Conservation (phyloP, 257 asterid genomes). For the Solanum pinnatisectum region DNA sequence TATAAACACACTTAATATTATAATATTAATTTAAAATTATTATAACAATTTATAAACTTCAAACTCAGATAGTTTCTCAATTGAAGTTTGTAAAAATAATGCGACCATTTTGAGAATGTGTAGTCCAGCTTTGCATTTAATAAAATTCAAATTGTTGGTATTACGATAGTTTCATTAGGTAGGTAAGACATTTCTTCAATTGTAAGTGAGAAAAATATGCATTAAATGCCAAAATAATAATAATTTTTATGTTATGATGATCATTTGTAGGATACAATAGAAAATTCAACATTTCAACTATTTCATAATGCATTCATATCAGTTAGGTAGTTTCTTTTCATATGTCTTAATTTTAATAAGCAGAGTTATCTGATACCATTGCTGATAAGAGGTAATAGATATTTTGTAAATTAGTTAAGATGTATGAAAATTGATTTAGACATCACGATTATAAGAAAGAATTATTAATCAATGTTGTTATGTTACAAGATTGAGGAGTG, state of each 20-base stretch:
- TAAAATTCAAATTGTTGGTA: background rate
- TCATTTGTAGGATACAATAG: background rate
- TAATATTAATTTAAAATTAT: background rate
- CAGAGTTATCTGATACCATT: fast-evolving
- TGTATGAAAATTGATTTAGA: background rate
- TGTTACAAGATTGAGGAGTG: background rate
- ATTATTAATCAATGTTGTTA: background rate
- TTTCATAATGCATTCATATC: background rate
- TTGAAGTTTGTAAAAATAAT: no score
- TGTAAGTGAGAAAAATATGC: background rate
- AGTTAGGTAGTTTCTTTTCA: background rate
- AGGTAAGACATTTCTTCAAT: background rate
- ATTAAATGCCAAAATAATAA: background rate
- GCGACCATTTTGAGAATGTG: background rate
- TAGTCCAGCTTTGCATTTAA: background rate
- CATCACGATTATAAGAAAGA: background rate
- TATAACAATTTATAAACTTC: background rate
- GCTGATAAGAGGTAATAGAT: background rate
- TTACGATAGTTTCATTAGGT: background rate
- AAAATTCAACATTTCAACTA: background rate
- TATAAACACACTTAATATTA: background rate
- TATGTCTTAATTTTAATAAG: background rate
- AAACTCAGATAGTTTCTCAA: background rate
- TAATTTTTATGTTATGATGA: background rate
- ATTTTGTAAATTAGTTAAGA: background rate